Percentiles rank a stretch among this genome's conserved stretches.
These are phyloP conservation scores for Fragaria nilgerrensis DNA, from an alignment of 306 rosid species.

Conservation along the genomic window DNA sequence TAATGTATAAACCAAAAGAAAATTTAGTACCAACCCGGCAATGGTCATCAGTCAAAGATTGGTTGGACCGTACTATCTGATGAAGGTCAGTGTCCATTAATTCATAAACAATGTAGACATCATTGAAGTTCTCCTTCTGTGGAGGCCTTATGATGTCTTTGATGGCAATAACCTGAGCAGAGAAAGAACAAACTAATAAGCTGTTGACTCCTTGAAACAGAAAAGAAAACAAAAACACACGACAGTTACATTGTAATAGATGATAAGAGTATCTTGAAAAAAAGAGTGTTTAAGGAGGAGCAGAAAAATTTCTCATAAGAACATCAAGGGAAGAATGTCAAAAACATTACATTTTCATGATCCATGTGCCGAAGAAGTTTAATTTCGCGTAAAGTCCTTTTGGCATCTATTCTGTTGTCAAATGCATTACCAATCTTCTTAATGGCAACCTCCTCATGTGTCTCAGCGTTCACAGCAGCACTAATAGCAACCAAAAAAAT, in stretches of 20 bases:
- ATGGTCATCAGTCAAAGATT: slow-evolving; percentile 85
- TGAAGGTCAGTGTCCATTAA: slow-evolving; percentile 93
- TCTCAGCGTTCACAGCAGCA: slow-evolving; percentile 85
- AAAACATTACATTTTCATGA: slow-evolving; percentile 78
- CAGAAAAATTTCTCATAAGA: slow-evolving; percentile 9
- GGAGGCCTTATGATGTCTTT: slow-evolving; percentile 94
- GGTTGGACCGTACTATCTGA: slow-evolving; percentile 88
- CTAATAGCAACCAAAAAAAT: slow-evolving; percentile 47
- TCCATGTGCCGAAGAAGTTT: slow-evolving; percentile 93
- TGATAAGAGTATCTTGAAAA: neutral
- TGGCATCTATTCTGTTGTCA: slow-evolving; percentile 94
- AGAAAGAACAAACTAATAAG: slow-evolving; percentile 23
- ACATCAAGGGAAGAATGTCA: slow-evolving; percentile 11
- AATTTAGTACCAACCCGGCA: slow-evolving; percentile 70
- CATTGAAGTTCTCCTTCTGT: slow-evolving; percentile 82
- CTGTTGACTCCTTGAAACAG: slow-evolving; percentile 7
- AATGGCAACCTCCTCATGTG: slow-evolving; percentile 88
- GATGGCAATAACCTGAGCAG: slow-evolving; percentile 62
- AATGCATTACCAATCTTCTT: slow-evolving; percentile 99
- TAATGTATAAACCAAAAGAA: slow-evolving; percentile 11
- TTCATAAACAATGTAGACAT: slow-evolving; percentile 83
- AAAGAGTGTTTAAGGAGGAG: neutral
- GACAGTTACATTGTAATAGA: neutral
- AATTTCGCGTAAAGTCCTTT: slow-evolving; percentile 89
- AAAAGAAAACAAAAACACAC: neutral